phyloP scores from a whole-genome alignment of 2,329 filamentous ascomycete species.

The Paracoccidioides brasiliensis region DNA sequence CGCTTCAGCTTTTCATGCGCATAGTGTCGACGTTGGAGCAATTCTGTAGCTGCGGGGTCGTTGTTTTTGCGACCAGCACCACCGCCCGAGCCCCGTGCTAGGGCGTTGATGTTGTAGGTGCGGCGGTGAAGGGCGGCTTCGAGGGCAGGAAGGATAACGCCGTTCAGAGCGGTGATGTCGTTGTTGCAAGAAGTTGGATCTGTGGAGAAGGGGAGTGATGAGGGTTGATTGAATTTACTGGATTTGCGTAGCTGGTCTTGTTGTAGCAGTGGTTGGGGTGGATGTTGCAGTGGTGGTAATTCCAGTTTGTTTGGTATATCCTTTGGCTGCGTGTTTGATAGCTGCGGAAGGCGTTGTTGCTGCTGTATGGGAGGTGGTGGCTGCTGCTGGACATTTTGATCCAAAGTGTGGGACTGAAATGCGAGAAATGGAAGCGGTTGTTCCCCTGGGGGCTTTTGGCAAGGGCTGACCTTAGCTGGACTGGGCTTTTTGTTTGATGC shows the following conservation, averaged over 20 bases:
- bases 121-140: slow-evolving; percentile 82
- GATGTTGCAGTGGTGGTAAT: slow-evolving; percentile 17
- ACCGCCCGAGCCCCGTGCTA: slow-evolving; percentile 17
- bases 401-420: slow-evolving; percentile 8
- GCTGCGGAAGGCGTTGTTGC: slow-evolving; percentile 7
- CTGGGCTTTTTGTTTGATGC: slow-evolving; percentile 5
- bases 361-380: slow-evolving; percentile 5
- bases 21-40: slow-evolving; percentile 54
- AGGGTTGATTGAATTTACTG: slow-evolving; percentile 8
- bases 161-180: slow-evolving; percentile 73
- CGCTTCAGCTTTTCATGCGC: slow-evolving; percentile 73
- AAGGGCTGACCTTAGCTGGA: not conserved
- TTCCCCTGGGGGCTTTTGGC: slow-evolving; percentile 13
- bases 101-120: slow-evolving; percentile 40
- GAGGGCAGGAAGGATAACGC: slow-evolving; percentile 84
- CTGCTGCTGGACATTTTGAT: slow-evolving; percentile 4
- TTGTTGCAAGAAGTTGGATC: slow-evolving; percentile 38
- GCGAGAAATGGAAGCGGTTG: slow-evolving; percentile 20
- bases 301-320: slow-evolving; percentile 29
- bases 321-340: slow-evolving; percentile 41
- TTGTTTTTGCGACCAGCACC: slow-evolving; percentile 2
- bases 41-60: slow-evolving; percentile 36
- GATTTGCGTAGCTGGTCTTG: slow-evolving; percentile 6
- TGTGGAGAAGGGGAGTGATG: slow-evolving; percentile 10
- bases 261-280: slow-evolving; percentile 6